Evolutionary conservation across 805 yeast species (phyloP).

Genomic region (Candida suzukii): DNA sequence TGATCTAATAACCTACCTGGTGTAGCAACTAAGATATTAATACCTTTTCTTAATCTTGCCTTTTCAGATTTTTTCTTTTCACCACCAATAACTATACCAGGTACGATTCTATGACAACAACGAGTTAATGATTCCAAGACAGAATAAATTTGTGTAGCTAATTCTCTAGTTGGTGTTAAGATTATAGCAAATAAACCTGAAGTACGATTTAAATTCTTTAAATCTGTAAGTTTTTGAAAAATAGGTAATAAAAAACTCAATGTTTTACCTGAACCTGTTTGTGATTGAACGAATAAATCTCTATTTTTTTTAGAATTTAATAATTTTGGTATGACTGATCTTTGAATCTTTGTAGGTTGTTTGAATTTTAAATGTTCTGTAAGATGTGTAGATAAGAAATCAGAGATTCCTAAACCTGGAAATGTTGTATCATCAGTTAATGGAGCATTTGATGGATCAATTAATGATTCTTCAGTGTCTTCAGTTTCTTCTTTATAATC

Average conservation of each 20-base stretch:
- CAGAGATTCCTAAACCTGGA: conserved; percentile 61
- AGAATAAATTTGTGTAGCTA: conserved; percentile 82
- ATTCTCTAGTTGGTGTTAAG: conserved; percentile 90
- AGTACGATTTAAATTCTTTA: conserved; percentile 43
- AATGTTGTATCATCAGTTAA: conserved; percentile 63
- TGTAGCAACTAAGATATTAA: conserved; percentile 91
- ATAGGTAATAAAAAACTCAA: conserved; percentile 83
- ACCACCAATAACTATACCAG: conserved; percentile 96
- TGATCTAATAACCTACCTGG: conserved; percentile 97
- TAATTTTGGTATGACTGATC: conserved; percentile 65
- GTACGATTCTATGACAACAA: conserved; percentile 83
- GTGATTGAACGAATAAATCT: conserved; percentile 89
- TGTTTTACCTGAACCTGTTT: conserved; percentile 98
- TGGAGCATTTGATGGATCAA: conserved; percentile 83
- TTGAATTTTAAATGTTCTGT: conserved; percentile 45
- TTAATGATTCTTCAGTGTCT: conserved; percentile 5
- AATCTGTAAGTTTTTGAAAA: conserved; percentile 59
- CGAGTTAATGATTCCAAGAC: conserved; percentile 69
- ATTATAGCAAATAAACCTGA: conserved; percentile 87
- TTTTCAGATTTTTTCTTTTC: conserved; percentile 96
- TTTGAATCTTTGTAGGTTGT: conserved; percentile 84
- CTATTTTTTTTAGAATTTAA: conserved; percentile 28
- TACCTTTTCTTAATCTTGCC: conserved; percentile 93
- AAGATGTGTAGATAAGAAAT: conserved; percentile 45
- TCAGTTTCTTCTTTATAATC: conserved; percentile 27